Evolutionary conservation across 2,329 filamentous ascomycete species (phyloP).

Genomic region (Blumeria graminis): DNA sequence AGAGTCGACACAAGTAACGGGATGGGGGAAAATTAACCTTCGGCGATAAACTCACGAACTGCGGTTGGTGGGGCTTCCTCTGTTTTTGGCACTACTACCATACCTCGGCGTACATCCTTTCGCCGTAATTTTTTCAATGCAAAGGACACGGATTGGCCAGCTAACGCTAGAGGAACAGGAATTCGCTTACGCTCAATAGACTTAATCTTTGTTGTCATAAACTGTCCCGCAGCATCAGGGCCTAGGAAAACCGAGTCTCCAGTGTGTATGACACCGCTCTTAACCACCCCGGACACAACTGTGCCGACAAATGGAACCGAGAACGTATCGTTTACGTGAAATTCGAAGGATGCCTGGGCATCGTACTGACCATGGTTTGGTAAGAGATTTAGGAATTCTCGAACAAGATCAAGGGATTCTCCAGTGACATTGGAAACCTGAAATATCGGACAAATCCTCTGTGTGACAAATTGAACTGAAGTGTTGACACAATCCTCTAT

Average conservation of each 20-base stretch:
- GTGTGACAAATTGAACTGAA: conserved; percentile 82
- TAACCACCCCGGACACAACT: conserved; percentile 84
- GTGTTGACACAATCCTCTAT: conserved; percentile 85
- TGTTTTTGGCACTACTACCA: conserved; percentile 77
- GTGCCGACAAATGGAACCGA: conserved; percentile 93
- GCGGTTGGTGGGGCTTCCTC: conserved; percentile 50
- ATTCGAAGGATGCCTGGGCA: conserved; percentile 68
- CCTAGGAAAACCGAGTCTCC: conserved; percentile 81
- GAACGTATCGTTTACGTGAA: conserved; percentile 92
- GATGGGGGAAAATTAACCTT: conserved; percentile 24
- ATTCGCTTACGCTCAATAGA: conserved; percentile 92
- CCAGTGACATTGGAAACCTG: conserved; percentile 97
- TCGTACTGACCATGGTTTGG: conserved; percentile 90
- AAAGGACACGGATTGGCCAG: conserved; percentile 81
- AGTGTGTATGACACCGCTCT: conserved; percentile 63
- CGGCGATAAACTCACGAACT: conserved; percentile 52
- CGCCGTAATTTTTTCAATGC: conserved; percentile 68
- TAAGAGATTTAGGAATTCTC: conserved; percentile 82
- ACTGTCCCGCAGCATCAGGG: conserved; percentile 75
- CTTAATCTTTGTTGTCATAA: conserved; percentile 63
- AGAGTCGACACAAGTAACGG: neutral
- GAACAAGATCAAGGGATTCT: conserved; percentile 68
- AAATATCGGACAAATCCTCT: conserved; percentile 90
- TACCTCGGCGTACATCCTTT: conserved; percentile 89
- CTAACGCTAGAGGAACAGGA: conserved; percentile 62